These are phyloP conservation scores for Vicia faba DNA, from an alignment of 306 rosid genomes.

Conservation along the genomic window DNA sequence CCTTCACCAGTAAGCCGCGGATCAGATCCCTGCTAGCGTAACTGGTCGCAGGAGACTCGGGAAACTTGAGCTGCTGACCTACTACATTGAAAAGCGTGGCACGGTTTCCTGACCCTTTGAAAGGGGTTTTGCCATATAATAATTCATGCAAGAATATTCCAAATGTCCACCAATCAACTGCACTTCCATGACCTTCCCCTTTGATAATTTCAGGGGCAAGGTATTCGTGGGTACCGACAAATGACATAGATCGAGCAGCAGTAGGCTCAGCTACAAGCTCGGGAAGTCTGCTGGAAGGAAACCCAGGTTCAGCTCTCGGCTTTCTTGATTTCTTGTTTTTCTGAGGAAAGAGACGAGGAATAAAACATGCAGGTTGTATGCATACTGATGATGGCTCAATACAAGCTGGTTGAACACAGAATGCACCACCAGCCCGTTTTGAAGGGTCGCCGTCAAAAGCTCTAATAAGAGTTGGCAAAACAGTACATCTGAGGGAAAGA, in stretches of 20 bases:
- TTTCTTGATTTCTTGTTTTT: slow-evolving; percentile 75
- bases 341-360: slow-evolving; percentile 82
- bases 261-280: slow-evolving; percentile 99
- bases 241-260: slow-evolving; percentile 92
- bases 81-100: slow-evolving; percentile 98
- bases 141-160: slow-evolving; percentile 95
- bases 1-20: slow-evolving; percentile 89
- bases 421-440: slow-evolving; percentile 77
- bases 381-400: slow-evolving; percentile 90
- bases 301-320: slow-evolving; percentile 65
- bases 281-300: slow-evolving; percentile 70
- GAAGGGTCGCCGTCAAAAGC: slow-evolving; percentile 78
- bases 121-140: slow-evolving; percentile 94
- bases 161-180: slow-evolving; percentile 99
- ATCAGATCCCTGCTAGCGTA: slow-evolving; percentile 91
- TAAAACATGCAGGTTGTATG: slow-evolving; percentile 93
- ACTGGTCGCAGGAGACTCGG: slow-evolving; percentile 82
- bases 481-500: slow-evolving; percentile 90
- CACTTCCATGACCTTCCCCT: slow-evolving; percentile 99
- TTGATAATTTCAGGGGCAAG: slow-evolving; percentile 97
- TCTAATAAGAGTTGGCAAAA: slow-evolving; percentile 81
- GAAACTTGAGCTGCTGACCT: slow-evolving; percentile 89
- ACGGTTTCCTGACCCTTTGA: slow-evolving; percentile 93
- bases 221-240: slow-evolving; percentile 97
- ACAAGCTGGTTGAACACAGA: slow-evolving; percentile 96